Percentiles rank a stretch among this genome's conserved stretches.
Evolutionary conservation across 768 basidiomycete genomes (phyloP).

Genomic region (Hypholoma sublateritium): DNA sequence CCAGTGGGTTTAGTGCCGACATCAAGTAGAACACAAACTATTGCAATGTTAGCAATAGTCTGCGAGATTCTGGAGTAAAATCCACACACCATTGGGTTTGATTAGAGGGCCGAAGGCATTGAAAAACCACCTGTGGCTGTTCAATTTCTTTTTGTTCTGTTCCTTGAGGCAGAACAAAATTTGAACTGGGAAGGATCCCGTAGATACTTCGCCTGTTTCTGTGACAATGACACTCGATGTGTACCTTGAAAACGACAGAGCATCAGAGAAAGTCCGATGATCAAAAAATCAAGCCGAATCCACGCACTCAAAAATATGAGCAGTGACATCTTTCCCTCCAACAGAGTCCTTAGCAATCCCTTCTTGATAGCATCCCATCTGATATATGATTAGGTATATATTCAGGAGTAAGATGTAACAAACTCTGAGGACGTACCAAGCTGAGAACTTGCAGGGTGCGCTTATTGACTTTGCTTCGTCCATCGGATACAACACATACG

Average conservation of each 20-base stretch:
- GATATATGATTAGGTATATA: background rate
- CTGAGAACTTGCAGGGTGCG: conserved; percentile 88
- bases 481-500: conserved; percentile 85
- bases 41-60: background rate
- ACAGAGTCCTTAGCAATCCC: conserved; percentile 89
- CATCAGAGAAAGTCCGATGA: too few species aligned
- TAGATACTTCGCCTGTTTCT: conserved; percentile 76
- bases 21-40: conserved; percentile 89
- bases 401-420: background rate
- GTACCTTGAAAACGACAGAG: conserved; percentile 43
- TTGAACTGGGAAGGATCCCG: conserved; percentile 78
- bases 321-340: conserved; percentile 87
- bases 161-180: conserved; percentile 91
- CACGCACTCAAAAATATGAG: conserved; percentile 87
- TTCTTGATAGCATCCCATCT: conserved; percentile 90
- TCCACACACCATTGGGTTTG: conserved; percentile 67
- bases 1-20: conserved; percentile 95
- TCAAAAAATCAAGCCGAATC: too few species aligned
- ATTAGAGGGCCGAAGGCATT: conserved; percentile 91
- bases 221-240: conserved; percentile 79
- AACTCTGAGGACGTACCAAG: conserved; percentile 46
- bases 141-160: conserved; percentile 96
- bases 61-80: background rate
- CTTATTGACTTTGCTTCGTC: conserved; percentile 84
- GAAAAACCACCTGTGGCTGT: conserved; percentile 97